Evolutionary conservation across 2,329 filamentous ascomycete genomes (phyloP).

Genomic region (Aspergillus viridinutans): DNA sequence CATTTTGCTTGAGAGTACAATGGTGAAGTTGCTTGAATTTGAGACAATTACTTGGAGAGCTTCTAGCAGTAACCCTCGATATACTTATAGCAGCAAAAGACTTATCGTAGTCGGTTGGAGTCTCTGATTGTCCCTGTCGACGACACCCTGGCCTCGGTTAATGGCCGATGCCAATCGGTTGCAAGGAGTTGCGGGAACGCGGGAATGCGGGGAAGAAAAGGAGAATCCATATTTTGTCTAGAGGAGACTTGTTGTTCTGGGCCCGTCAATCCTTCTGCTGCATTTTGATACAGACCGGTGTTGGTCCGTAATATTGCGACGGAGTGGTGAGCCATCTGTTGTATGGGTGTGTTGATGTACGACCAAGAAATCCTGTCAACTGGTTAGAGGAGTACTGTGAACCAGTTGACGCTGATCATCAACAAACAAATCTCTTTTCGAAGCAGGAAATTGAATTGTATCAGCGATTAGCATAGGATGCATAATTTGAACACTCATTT

Average conservation of each 20-base stretch:
- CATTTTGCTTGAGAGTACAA: conserved; percentile 7
- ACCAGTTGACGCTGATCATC: not conserved
- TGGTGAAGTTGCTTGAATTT: not conserved
- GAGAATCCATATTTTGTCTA: not conserved
- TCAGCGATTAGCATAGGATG: not conserved
- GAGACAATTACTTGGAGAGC: not conserved
- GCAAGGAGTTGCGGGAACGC: not conserved
- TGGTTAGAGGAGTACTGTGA: not conserved
- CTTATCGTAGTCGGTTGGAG: not conserved
- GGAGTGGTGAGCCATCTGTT: not conserved
- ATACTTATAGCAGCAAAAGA: not conserved
- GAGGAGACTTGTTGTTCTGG: no score
- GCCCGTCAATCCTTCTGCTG: not conserved
- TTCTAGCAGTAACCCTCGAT: not conserved
- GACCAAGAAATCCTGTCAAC: not conserved
- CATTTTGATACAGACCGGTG: not conserved
- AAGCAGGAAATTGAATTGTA: not conserved
- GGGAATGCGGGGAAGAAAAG: not conserved
- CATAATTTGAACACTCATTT: no score
- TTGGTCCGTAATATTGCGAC: not conserved
- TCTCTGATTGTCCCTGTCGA: not conserved
- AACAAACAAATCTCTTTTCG: no score
- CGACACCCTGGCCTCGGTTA: not conserved
- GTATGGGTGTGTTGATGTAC: not conserved
- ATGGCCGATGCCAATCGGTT: not conserved